Evolutionary conservation across 2,329 filamentous ascomycete genomes (phyloP).

Genomic region (Conoideocrella luteorostrata): DNA sequence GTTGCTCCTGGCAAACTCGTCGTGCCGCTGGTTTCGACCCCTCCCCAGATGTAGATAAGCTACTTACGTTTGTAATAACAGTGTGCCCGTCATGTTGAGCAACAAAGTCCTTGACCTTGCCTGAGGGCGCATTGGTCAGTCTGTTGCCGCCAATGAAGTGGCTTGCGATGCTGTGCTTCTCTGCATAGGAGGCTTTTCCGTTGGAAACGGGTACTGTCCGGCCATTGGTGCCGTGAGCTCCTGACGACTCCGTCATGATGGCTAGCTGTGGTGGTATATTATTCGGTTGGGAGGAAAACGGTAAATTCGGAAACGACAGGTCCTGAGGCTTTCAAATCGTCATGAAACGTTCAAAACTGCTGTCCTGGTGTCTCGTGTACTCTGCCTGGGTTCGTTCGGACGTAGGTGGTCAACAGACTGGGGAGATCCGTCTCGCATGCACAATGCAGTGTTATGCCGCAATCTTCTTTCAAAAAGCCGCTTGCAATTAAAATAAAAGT

Average conservation of each 20-base stretch:
- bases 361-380: background rate
- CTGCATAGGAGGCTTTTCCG: conserved; percentile 62
- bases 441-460: background rate
- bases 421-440: conserved; percentile 1
- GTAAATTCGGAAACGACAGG: background rate
- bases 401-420: background rate
- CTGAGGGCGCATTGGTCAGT: conserved; percentile 71
- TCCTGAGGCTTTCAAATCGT: conserved; percentile 2
- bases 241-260: conserved; percentile 40
- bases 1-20: no score
- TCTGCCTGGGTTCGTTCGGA: conserved; percentile 4
- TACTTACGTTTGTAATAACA: conserved; percentile 89
- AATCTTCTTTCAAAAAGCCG: conserved; percentile 6
- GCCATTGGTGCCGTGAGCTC: conserved; percentile 39
- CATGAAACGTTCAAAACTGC: conserved; percentile 1
- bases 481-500: conserved; percentile 2
- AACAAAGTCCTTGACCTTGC: conserved; percentile 95
- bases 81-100: conserved; percentile 86
- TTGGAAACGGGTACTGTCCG: conserved; percentile 47
- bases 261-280: conserved; percentile 3
- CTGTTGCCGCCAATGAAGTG: conserved; percentile 97
- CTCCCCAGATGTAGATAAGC: background rate
- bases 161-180: conserved; percentile 74
- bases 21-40: no score
- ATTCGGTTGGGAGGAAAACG: background rate